A percentile compares a stretch with the other conserved stretches of the same genome.
Conservation (phyloP, 805 yeast genomes). For the Isabelozyma heimii region DNA sequence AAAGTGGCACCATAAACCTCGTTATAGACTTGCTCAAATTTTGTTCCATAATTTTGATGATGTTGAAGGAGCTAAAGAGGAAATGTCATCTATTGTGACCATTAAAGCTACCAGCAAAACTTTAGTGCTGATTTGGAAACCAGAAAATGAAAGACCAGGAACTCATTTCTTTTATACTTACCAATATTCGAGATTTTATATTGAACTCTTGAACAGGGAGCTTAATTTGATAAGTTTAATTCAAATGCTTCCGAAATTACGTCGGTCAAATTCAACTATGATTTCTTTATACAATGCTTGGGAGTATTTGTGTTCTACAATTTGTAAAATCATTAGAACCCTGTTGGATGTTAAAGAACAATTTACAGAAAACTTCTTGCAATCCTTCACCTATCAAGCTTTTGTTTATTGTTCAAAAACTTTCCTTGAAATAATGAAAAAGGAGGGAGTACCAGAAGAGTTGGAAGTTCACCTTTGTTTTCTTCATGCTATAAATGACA, state of each 20-base stretch:
- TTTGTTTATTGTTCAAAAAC: conserved; percentile 39
- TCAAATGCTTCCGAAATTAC: conserved; percentile 64
- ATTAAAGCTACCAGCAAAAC: conserved; percentile 67
- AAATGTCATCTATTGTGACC: conserved; percentile 62
- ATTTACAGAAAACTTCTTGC: conserved; percentile 52
- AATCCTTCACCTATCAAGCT: conserved; percentile 40
- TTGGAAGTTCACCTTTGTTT: conserved; percentile 41
- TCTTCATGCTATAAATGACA: conserved; percentile 52
- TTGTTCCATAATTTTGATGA: conserved; percentile 54
- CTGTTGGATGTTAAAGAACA: conserved; percentile 40
- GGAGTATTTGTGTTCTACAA: conserved; percentile 56
- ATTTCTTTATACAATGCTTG: conserved; percentile 59
- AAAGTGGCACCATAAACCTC: conserved; percentile 90
- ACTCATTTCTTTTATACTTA: conserved; percentile 80
- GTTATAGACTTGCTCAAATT: conserved; percentile 66
- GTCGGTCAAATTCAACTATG: conserved; percentile 78
- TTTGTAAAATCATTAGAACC: conserved; percentile 51
- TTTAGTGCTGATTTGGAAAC: conserved; percentile 87
- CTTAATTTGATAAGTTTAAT: conserved; percentile 60
- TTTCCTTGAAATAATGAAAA: conserved; percentile 21
- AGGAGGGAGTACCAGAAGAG: conserved; percentile 33
- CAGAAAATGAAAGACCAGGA: conserved; percentile 89
- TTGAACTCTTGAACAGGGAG: conserved; percentile 50
- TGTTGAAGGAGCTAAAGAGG: conserved; percentile 53
- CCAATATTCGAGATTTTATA: conserved; percentile 64